Base-by-base conservation (phyloP, 441 rosid species). In the Flueggea neowawraea region DNA sequence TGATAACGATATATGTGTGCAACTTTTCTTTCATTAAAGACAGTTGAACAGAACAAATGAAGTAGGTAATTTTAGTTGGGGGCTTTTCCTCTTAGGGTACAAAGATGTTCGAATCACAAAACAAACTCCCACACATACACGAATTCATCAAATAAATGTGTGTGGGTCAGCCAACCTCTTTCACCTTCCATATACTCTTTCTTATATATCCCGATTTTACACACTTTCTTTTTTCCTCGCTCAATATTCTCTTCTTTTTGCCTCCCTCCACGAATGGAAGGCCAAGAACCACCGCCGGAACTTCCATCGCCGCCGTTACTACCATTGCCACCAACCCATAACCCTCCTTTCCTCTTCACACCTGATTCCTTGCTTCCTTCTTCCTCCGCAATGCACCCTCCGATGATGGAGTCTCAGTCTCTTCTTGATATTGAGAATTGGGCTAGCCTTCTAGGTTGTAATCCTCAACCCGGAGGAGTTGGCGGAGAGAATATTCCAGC, bases 41-140 rank as follows among this genome's bases (percentile, higher is more conserved):
- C 87, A 80, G 92, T 82, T 86, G 85, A 86, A 76, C 92, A 59
- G 73, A 86, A 82, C 45, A 6, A 43, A 6, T 43, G 82, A 82
- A 60, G 74, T 86, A 81, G 71, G 63, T 43, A 43, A 11, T 68
- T 82, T 67, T 82, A 54, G 91, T 76, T 86, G 89, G 84, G 28
- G 28, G 28, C 28, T 66, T 77, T 75, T 66, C 74, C 75, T 66
- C 57, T 60, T 66, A 22, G 61, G 59, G 8, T 66, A 16, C 58
- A 72, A 78, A 22, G 28, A 22, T 22, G 28, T 22, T 22, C 28
- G 28, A 22, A 22, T 22, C 28, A 22, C 1, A 22, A 22, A 1
- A 22, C 28, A 22, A 22, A 2, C 28, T 22, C n/a, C n/a, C 28
- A 22, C 28, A 22, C 28, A 22, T 0, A 22, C 28, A 22, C 28